phyloP scores from a whole-genome alignment of 108 stramenopile genomes.

The Nannochloropsis granulata region DNA sequence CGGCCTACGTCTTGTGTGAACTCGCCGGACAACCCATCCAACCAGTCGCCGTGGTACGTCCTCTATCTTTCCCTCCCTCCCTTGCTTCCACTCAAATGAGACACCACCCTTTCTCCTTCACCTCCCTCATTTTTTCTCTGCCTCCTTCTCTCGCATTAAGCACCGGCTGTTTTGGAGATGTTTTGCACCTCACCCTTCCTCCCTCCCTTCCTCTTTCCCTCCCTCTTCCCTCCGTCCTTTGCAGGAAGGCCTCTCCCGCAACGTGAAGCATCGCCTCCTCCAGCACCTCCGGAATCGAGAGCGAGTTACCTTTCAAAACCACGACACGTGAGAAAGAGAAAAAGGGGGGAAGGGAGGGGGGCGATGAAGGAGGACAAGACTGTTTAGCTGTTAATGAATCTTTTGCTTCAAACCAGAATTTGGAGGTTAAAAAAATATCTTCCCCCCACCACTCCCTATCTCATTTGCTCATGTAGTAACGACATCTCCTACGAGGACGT shows the following conservation, averaged over 20 bases:
- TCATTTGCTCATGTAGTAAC: not conserved
- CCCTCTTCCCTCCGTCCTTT: not conserved
- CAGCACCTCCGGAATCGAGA: not conserved
- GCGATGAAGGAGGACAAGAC: not conserved
- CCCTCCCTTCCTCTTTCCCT: not conserved
- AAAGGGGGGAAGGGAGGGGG: not conserved
- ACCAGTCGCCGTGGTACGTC: not conserved
- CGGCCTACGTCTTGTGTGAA: conserved; percentile 64
- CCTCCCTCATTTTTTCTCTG: not conserved
- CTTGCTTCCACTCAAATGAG: not conserved
- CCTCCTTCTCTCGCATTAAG: not conserved
- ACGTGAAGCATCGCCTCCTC: not conserved
- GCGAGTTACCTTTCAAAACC: not conserved
- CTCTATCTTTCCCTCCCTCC: not conserved
- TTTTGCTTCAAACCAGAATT: too few species aligned
- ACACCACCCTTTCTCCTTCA: not conserved
- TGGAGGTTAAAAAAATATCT: not conserved
- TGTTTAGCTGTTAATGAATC: too few species aligned
- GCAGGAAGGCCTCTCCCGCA: not conserved
- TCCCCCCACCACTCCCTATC: not conserved
- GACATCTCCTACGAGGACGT: not conserved
- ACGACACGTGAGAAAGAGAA: not conserved
- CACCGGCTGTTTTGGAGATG: too few species aligned
- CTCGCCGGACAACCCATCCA: conserved; percentile 65
- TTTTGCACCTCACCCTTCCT: not conserved